phyloP scores from a whole-genome alignment of 495 filamentous ascomycete genomes.

The Xylaria acuta region DNA sequence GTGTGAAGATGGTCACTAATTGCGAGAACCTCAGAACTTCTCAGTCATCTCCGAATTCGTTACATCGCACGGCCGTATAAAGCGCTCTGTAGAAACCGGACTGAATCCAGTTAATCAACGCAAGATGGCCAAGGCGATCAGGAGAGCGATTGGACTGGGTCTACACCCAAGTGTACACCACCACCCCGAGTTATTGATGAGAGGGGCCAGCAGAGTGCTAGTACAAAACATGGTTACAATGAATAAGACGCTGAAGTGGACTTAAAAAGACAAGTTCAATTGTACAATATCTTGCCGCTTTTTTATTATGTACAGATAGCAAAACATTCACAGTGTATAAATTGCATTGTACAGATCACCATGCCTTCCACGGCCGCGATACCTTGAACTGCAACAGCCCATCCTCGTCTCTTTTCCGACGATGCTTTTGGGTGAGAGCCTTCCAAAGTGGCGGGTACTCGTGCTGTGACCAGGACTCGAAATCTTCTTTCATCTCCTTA shows the following conservation, averaged over 20 bases:
- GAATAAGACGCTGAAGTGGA: slow-evolving; percentile 19
- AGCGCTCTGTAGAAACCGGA: slow-evolving; percentile 73
- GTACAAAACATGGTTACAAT: slow-evolving; percentile 28
- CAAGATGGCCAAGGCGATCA: slow-evolving; percentile 88
- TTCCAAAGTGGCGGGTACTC: slow-evolving; percentile 73
- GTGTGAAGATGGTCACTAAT: slow-evolving; percentile 14
- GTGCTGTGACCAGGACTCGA: slow-evolving; percentile 73
- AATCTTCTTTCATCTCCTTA: slow-evolving; percentile 63
- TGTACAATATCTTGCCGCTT: slow-evolving; percentile 32
- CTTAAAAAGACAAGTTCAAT: not conserved
- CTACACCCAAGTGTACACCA: slow-evolving; percentile 90
- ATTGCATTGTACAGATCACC: slow-evolving; percentile 42
- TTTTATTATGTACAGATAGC: slow-evolving; percentile 39
- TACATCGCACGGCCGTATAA: slow-evolving; percentile 84
- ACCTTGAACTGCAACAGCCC: slow-evolving; percentile 52
- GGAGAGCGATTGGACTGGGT: slow-evolving; percentile 85
- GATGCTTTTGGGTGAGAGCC: slow-evolving; percentile 60
- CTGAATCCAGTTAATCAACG: slow-evolving; percentile 89
- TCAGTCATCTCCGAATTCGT: slow-evolving; percentile 89
- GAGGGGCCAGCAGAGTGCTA: slow-evolving; percentile 26
- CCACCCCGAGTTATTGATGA: slow-evolving; percentile 84
- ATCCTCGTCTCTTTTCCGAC: slow-evolving; percentile 42
- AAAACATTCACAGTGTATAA: slow-evolving; percentile 34
- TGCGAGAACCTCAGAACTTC: slow-evolving; percentile 72
- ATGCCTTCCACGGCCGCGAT: slow-evolving; percentile 51